These are phyloP conservation scores for Alternaria gansuensis DNA, from an alignment of 2,329 filamentous ascomycete genomes.

Conservation along the genomic window DNA sequence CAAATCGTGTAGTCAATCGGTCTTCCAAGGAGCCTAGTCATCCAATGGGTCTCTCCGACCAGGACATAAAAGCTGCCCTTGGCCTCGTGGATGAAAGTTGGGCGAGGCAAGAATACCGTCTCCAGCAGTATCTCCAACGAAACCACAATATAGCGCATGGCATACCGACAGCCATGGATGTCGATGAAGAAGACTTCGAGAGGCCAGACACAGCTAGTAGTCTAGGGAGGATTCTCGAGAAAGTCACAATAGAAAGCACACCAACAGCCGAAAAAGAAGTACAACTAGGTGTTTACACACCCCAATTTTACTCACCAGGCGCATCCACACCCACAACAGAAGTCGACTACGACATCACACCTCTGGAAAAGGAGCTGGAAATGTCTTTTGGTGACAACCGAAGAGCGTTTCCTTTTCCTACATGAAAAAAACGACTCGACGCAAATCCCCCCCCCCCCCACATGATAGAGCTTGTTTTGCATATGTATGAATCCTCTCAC, in stretches of 20 bases:
- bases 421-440: neutral
- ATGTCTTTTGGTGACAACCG: slow-evolving; percentile 41
- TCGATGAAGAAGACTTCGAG: slow-evolving; percentile 59
- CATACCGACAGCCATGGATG: slow-evolving; percentile 55
- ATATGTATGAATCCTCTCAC: slow-evolving; percentile 7
- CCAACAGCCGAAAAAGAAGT: slow-evolving; percentile 54
- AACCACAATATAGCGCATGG: slow-evolving; percentile 58
- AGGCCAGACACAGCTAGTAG: slow-evolving; percentile 54
- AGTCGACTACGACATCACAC: slow-evolving; percentile 29
- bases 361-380: slow-evolving; percentile 45
- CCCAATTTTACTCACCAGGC: slow-evolving; percentile 6
- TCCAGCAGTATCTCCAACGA: slow-evolving; percentile 58
- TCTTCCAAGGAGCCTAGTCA: slow-evolving; percentile 37
- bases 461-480: slow-evolving; percentile 16
- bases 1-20: slow-evolving; percentile 43
- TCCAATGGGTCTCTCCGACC: slow-evolving; percentile 53
- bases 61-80: slow-evolving; percentile 61
- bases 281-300: slow-evolving; percentile 34
- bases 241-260: slow-evolving; percentile 57
- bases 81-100: slow-evolving; percentile 60
- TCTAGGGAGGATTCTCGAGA: slow-evolving; percentile 55
- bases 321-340: slow-evolving; percentile 15
- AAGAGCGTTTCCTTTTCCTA: slow-evolving; percentile 21
- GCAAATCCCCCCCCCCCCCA: neutral
- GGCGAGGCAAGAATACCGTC: slow-evolving; percentile 59